Conservation (phyloP, 2,329 filamentous ascomycete species). For the Fusarium poae region DNA sequence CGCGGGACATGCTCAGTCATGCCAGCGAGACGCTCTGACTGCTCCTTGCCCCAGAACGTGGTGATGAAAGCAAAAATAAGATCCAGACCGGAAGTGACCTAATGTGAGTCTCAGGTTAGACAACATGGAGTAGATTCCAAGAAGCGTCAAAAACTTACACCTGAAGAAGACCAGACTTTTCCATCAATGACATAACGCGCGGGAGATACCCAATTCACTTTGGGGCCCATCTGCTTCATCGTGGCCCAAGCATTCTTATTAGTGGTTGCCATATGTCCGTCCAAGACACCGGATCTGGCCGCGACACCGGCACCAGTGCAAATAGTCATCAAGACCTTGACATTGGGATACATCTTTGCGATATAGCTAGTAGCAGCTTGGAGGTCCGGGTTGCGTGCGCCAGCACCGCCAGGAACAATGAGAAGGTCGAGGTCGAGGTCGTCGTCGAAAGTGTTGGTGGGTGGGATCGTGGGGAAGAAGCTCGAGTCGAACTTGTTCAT, state of each 20-base stretch:
- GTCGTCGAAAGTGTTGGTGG: constrained; percentile 66
- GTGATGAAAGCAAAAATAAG: constrained; percentile 55
- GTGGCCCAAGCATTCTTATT: constrained; percentile 71
- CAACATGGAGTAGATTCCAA: not conserved
- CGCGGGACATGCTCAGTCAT: constrained; percentile 66
- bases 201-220: constrained; percentile 70
- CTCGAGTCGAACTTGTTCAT: constrained; percentile 53
- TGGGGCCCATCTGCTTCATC: constrained; percentile 61
- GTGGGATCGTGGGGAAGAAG: constrained; percentile 55
- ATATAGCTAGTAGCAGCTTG: constrained; percentile 55
- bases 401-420: constrained; percentile 74
- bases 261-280: constrained; percentile 72
- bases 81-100: constrained; percentile 56
- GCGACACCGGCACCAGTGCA: constrained; percentile 74
- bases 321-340: constrained; percentile 72
- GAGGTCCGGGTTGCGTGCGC: constrained; percentile 57
- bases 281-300: constrained; percentile 70
- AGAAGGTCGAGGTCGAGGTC: constrained; percentile 68
- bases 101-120: not conserved
- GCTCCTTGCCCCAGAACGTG: constrained; percentile 63
- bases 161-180: constrained; percentile 75
- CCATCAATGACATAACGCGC: constrained; percentile 76
- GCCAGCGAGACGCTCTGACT: constrained; percentile 60
- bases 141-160: constrained; percentile 54
- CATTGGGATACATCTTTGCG: constrained; percentile 57